Evolutionary conservation across 371 early-diverging fungal genomes (phyloP), one percentile per base, ranked within the genome.

Genomic region (Thermomucor indicae-seudaticae): DNA sequence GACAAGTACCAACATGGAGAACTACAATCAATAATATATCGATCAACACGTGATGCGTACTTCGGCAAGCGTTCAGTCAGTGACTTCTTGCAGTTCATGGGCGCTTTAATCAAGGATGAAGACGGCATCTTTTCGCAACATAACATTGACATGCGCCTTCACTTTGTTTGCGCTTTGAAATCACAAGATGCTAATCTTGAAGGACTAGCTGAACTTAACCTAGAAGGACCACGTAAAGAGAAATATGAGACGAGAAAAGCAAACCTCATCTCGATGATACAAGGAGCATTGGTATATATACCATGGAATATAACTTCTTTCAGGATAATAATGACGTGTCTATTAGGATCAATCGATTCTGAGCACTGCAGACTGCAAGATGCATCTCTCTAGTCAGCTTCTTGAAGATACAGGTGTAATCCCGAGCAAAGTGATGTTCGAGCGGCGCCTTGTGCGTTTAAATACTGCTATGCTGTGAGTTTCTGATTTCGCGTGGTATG

Each of bases 381-480:
- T 60, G 14, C 53, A 70, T 19, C 57, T 74, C 16, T 65, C 64
- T 8, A 64, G 58, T 30, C 67, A 65, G 16, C 32, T 85, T 22
- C 61, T 87, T 30, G 75, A 79, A 40, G 60, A 73, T n/a, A 64
- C 79, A 7, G 70, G 66, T 1, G 46, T 84, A 19, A 76, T 86
- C 14, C 58, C 58, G 3, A 75, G 67, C 47, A 68, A 71, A 22
- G 48, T 51, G 16, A 35, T 70, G 31, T 80, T 84, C 46, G 73
- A 70, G 20, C 78, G 78, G 32, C 79, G 80, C 4, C 60, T 78
- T 30, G 68, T 86, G 25, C 83, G 88, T 12, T 51, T 83, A 34
- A 88, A 89, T 47, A 89, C 88, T 1, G 56, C 80, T 10, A 70
- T 80, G 51, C 57, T 81, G 71, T 81, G 75, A 69, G 80, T 66